Conservation (phyloP, 2,329 filamentous ascomycete species). For the Cladosporium oxysporum region DNA sequence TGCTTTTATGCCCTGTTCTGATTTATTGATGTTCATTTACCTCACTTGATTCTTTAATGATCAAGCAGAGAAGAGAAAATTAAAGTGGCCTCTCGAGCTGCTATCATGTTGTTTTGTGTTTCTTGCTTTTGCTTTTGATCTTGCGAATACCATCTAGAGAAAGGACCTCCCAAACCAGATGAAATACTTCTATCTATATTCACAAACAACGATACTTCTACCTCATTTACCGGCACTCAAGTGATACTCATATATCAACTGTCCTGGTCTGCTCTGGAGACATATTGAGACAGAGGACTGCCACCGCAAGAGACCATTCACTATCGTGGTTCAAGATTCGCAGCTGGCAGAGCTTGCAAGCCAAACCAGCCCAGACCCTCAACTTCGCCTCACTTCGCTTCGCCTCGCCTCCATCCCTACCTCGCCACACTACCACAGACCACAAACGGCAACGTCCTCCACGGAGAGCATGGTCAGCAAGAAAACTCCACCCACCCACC, state of each 20-base stretch:
- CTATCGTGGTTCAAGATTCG: background rate
- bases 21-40: conserved; percentile 7
- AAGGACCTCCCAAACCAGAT: conserved; percentile 6
- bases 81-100: background rate
- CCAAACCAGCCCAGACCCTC: background rate
- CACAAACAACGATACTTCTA: background rate
- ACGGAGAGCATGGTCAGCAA: background rate
- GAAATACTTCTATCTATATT: conserved; percentile 3
- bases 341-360: background rate
- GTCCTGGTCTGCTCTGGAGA: background rate
- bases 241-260: background rate
- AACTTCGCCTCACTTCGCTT: background rate
- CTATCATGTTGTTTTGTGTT: background rate
- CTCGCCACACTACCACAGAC: background rate
- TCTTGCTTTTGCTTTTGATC: background rate
- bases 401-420: background rate
- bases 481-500: background rate
- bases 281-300: background rate
- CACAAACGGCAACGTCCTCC: background rate
- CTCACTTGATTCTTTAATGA: background rate
- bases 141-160: conserved; percentile 8
- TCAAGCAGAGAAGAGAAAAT: conserved; percentile 1
- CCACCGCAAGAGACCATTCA: background rate
- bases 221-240: background rate
- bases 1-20: conserved; percentile 7